Conservation (phyloP, 2,329 filamentous ascomycete genomes). For the Cladophialophora psammophila region DNA sequence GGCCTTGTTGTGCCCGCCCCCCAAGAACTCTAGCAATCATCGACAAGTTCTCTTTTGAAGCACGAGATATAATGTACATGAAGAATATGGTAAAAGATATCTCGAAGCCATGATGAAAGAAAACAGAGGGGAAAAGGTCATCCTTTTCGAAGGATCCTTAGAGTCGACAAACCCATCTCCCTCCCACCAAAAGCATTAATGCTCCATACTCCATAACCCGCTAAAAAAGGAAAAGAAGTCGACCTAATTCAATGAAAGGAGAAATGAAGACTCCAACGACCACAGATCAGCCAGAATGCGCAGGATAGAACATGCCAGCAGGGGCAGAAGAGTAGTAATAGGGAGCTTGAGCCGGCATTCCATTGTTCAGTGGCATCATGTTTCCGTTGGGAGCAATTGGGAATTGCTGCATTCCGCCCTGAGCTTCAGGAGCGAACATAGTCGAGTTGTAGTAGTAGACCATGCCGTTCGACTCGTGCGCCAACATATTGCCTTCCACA, state of each 20-base stretch:
- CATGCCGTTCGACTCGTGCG: conserved; percentile 93
- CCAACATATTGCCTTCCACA: conserved; percentile 63
- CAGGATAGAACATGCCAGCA: conserved; percentile 57
- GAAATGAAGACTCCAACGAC: conserved; percentile 2
- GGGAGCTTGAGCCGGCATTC: conserved; percentile 72
- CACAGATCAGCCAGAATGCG: conserved; percentile 29
- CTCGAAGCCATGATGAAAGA: conserved; percentile 26
- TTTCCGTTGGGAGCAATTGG: conserved; percentile 60
- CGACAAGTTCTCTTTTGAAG: conserved; percentile 17
- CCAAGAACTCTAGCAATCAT: conserved; percentile 22
- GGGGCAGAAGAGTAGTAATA: conserved; percentile 65
- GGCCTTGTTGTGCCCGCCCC: background rate
- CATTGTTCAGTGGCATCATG: conserved; percentile 75
- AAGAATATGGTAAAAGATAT: conserved; percentile 32
- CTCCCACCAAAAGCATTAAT: conserved; percentile 28
- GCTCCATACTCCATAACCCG: conserved; percentile 29
- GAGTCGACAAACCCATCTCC: conserved; percentile 25
- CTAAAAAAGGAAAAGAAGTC: conserved; percentile 22
- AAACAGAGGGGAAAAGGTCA: conserved; percentile 15
- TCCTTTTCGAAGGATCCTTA: conserved; percentile 15
- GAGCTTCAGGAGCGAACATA: conserved; percentile 44
- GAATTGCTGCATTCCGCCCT: conserved; percentile 58
- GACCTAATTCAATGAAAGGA: conserved; percentile 19
- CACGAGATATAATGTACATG: conserved; percentile 36
- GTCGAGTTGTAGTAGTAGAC: conserved; percentile 90